phyloP scores from a whole-genome alignment of 495 filamentous ascomycete genomes.

The Lophiostoma macrostomum region DNA sequence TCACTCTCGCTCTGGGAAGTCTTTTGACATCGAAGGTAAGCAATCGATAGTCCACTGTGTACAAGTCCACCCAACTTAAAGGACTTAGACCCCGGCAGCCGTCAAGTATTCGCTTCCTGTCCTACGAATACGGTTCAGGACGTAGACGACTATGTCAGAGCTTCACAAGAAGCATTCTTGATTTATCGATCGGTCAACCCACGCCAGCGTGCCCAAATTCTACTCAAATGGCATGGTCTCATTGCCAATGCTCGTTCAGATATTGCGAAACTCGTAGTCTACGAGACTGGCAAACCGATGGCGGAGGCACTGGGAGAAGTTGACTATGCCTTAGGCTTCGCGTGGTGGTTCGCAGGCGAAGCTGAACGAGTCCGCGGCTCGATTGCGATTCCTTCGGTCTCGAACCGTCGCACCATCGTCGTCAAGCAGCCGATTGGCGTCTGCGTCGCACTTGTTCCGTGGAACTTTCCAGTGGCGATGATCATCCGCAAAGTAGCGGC shows the following conservation, averaged over 20 bases:
- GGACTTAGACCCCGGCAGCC: slow-evolving; percentile 61
- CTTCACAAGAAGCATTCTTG: slow-evolving; percentile 60
- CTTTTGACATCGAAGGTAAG: slow-evolving; percentile 65
- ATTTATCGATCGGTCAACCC: slow-evolving; percentile 60
- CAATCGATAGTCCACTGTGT: not conserved
- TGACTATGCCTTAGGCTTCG: slow-evolving; percentile 48
- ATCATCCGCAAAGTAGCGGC: slow-evolving; percentile 66
- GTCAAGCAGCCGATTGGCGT: slow-evolving; percentile 70
- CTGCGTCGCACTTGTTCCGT: slow-evolving; percentile 60
- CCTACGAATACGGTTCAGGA: slow-evolving; percentile 60
- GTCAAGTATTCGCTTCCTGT: slow-evolving; percentile 61
- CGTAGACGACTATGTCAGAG: slow-evolving; percentile 57
- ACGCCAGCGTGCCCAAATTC: slow-evolving; percentile 57
- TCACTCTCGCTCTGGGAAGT: slow-evolving; percentile 57
- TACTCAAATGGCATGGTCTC: slow-evolving; percentile 51
- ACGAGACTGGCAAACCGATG: slow-evolving; percentile 51
- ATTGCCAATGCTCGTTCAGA: slow-evolving; percentile 46
- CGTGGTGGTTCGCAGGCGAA: slow-evolving; percentile 57
- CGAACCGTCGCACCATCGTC: slow-evolving; percentile 62
- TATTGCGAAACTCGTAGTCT: slow-evolving; percentile 48
- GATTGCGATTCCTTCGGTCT: slow-evolving; percentile 52
- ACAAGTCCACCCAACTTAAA: not conserved
- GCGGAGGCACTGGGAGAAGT: slow-evolving; percentile 48
- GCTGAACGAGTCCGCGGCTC: slow-evolving; percentile 67
- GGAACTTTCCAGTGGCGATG: slow-evolving; percentile 59